phyloP scores from a whole-genome alignment of 2,329 filamentous ascomycete genomes.

The Whalleya microplaca region DNA sequence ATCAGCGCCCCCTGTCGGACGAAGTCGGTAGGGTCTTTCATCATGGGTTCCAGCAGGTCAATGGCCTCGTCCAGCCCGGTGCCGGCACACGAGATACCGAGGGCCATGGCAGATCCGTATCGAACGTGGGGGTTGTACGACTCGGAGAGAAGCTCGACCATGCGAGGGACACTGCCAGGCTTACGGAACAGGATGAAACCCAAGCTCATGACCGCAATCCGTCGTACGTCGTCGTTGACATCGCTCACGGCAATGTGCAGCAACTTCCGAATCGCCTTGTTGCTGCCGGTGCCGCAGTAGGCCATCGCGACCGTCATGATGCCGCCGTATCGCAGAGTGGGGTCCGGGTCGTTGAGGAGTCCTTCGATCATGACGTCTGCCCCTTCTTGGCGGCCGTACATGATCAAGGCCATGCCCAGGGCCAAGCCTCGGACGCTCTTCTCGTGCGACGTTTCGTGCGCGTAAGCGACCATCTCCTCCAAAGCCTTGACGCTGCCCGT shows the following conservation, averaged over 20 bases:
- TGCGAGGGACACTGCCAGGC: conserved; percentile 93
- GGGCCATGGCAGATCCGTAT: conserved; percentile 96
- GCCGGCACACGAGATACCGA: conserved; percentile 96
- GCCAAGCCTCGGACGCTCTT: conserved; percentile 97
- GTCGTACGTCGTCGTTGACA: conserved; percentile 95
- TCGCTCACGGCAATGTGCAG: conserved; percentile 97
- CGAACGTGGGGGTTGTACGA: conserved; percentile 99
- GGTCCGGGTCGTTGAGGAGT: conserved; percentile 89
- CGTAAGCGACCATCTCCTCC: conserved; percentile 97
- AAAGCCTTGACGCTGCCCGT: conserved; percentile 94
- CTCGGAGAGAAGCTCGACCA: conserved; percentile 97
- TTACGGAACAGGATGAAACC: conserved; percentile 99
- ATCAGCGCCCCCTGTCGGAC: conserved; percentile 96
- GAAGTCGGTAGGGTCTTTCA: conserved; percentile 98
- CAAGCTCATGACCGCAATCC: conserved; percentile 95
- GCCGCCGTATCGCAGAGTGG: conserved; percentile 91
- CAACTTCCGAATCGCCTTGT: conserved; percentile 95
- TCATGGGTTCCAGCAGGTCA: conserved; percentile 96
- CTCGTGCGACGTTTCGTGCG: conserved; percentile 97
- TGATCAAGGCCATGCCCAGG: conserved; percentile 96
- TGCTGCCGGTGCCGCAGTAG: conserved; percentile 96
- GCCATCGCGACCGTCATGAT: conserved; percentile 98
- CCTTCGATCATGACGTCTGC: conserved; percentile 95
- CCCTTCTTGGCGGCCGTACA: conserved; percentile 94
- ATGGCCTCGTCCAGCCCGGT: conserved; percentile 96